Evolutionary conservation across 1,284 basidiomycete genomes (phyloP).

Genomic region (Trametes polyzona): DNA sequence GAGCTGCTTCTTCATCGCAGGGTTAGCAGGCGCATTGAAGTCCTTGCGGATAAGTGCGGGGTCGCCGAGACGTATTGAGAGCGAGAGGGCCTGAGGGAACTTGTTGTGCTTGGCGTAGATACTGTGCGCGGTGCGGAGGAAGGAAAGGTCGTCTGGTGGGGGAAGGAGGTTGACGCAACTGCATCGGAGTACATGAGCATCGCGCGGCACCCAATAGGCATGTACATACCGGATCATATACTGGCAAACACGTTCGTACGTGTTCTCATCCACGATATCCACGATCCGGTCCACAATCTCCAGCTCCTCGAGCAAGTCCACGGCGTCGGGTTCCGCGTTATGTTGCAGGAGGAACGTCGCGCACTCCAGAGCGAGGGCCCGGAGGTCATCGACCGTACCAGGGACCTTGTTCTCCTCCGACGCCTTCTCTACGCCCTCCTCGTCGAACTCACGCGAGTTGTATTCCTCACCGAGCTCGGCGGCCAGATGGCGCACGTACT

Average conservation of each 20-base stretch:
- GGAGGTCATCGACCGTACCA: conserved; percentile 75
- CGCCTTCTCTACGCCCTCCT: conserved; percentile 37
- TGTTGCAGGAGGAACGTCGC: conserved; percentile 92
- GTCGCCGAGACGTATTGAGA: conserved; percentile 89
- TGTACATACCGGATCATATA: conserved; percentile 91
- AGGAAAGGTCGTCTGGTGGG: conserved; percentile 91
- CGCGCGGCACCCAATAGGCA: neutral
- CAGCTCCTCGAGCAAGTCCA: conserved; percentile 93
- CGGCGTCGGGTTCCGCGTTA: conserved; percentile 98
- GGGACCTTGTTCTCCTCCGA: conserved; percentile 36
- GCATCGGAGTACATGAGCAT: conserved; percentile 9
- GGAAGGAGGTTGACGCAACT: conserved; percentile 92
- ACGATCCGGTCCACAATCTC: conserved; percentile 87
- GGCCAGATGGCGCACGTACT: conserved; percentile 97
- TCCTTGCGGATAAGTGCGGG: conserved; percentile 81
- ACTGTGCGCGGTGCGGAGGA: conserved; percentile 88
- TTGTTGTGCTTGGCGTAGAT: conserved; percentile 91
- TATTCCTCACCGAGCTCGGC: conserved; percentile 98
- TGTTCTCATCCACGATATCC: conserved; percentile 85
- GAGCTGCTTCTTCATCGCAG: conserved; percentile 95
- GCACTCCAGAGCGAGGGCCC: conserved; percentile 82
- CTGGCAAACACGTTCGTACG: conserved; percentile 91
- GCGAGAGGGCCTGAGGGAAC: conserved; percentile 89
- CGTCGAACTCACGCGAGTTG: conserved; percentile 56
- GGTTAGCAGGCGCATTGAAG: conserved; percentile 87